Evolutionary conservation across 1,284 basidiomycete genomes (phyloP).

Genomic region (Coniferiporia sulphurascens): DNA sequence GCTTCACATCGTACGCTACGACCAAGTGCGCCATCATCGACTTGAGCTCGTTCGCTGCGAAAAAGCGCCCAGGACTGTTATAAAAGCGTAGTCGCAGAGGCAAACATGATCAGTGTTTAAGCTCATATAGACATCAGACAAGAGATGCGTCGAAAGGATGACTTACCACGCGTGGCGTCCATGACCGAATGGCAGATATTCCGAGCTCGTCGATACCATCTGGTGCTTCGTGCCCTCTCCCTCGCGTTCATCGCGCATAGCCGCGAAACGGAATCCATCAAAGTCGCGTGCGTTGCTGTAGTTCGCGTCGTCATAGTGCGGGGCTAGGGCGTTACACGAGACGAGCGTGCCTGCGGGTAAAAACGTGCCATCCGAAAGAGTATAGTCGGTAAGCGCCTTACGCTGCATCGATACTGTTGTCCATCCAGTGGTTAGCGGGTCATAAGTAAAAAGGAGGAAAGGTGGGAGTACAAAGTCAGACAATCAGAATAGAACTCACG

Average conservation of each 20-base stretch:
- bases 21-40: constrained; percentile 39
- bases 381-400: constrained; percentile 32
- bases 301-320: constrained; percentile 26
- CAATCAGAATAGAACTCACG: constrained; percentile 23
- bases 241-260: background rate
- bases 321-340: constrained; percentile 22
- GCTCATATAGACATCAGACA: background rate
- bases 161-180: constrained; percentile 28
- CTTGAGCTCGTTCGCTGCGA: constrained; percentile 43
- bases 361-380: constrained; percentile 37
- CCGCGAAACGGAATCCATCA: constrained; percentile 31
- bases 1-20: constrained; percentile 42
- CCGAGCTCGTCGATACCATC: constrained; percentile 23
- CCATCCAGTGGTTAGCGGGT: background rate
- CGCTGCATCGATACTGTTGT: constrained; percentile 31
- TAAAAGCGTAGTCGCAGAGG: no score
- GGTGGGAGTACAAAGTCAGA: background rate
- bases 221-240: constrained; percentile 21
- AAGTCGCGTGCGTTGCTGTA: constrained; percentile 28
- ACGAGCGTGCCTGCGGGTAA: constrained; percentile 34
- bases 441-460: background rate
- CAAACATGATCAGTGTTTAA: background rate
- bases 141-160: background rate
- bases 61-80: constrained; percentile 40
- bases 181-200: constrained; percentile 29